phyloP scores from a whole-genome alignment of 1,139 yeast species.

The Tardiomyces digboiensis region DNA sequence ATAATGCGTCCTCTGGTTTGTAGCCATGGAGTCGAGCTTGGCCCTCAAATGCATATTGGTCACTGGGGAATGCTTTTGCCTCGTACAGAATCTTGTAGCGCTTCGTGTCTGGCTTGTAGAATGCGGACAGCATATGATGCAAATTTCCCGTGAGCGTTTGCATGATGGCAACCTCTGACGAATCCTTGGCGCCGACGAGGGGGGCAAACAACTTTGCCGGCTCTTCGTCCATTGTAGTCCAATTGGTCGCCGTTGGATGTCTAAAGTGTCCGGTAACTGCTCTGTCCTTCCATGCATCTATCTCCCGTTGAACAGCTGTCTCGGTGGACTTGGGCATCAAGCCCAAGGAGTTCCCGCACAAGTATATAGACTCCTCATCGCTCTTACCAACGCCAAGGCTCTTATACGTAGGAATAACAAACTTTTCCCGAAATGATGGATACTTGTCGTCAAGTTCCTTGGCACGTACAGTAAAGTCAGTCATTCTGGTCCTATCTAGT shows the following conservation, averaged over 20 bases:
- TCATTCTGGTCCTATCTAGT: no score
- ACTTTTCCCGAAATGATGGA: conserved; percentile 34
- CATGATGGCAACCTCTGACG: conserved; percentile 72
- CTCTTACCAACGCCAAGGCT: conserved; percentile 27
- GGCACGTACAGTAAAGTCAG: conserved; percentile 14
- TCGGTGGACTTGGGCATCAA: conserved; percentile 67
- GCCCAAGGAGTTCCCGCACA: conserved; percentile 91
- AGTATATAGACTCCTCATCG: conserved; percentile 38
- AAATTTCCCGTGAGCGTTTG: conserved; percentile 78
- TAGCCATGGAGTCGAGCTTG: conserved; percentile 57
- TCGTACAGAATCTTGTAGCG: conserved; percentile 73
- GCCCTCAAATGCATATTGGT: conserved; percentile 76
- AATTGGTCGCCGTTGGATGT: conserved; percentile 43
- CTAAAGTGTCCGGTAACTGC: conserved; percentile 84
- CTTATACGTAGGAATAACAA: conserved; percentile 49
- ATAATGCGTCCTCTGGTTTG: conserved; percentile 46
- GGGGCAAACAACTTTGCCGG: conserved; percentile 59
- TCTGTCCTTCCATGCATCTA: conserved; percentile 70
- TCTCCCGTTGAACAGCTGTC: conserved; percentile 50
- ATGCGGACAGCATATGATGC: conserved; percentile 62
- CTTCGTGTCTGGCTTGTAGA: conserved; percentile 54
- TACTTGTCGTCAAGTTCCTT: conserved; percentile 28
- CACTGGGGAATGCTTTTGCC: conserved; percentile 86
- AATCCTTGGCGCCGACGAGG: conserved; percentile 60
- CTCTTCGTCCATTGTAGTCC: conserved; percentile 84